These are phyloP conservation scores for Trichoderma hamatum DNA, from an alignment of 2,329 filamentous ascomycete genomes.

Conservation along the genomic window DNA sequence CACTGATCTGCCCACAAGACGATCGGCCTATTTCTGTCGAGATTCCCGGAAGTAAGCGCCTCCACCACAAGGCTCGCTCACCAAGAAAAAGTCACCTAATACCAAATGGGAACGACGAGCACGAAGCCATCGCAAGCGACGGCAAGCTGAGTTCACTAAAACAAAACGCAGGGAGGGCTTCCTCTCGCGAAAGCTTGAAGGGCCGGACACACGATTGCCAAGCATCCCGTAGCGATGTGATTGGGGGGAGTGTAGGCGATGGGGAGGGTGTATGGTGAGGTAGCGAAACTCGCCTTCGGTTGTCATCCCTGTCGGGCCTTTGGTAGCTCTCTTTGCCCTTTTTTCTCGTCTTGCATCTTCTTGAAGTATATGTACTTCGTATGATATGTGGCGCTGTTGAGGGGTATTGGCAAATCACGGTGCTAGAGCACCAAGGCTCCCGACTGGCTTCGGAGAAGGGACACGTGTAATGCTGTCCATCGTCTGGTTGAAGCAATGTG, in stretches of 20 bases:
- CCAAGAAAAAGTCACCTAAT: not conserved
- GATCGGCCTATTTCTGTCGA: slow-evolving; percentile 13
- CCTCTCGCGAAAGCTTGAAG: not conserved
- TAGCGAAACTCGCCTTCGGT: not conserved
- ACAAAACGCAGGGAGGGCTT: not conserved
- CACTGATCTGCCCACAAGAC: slow-evolving; percentile 20
- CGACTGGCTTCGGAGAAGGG: not conserved
- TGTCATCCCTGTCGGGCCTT: slow-evolving; percentile 10
- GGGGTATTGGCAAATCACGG: not conserved
- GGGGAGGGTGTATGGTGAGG: slow-evolving; percentile 11
- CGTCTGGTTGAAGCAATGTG: not conserved
- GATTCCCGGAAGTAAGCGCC: slow-evolving; percentile 18
- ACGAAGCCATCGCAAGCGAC: not conserved
- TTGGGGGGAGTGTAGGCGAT: not conserved
- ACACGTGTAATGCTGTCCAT: slow-evolving; percentile 13
- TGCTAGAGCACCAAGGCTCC: not conserved
- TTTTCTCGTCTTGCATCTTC: not conserved
- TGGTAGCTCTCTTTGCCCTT: not conserved
- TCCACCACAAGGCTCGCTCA: slow-evolving; percentile 12
- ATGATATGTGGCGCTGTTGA: slow-evolving; percentile 7
- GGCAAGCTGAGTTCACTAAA: not conserved
- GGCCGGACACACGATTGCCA: not conserved
- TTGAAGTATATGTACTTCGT: slow-evolving; percentile 3
- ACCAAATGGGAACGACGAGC: slow-evolving; percentile 16
- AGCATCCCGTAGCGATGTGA: not conserved